phyloP scores from a whole-genome alignment of 2,329 filamentous ascomycete genomes.

The Chaetothyriales sp. region DNA sequence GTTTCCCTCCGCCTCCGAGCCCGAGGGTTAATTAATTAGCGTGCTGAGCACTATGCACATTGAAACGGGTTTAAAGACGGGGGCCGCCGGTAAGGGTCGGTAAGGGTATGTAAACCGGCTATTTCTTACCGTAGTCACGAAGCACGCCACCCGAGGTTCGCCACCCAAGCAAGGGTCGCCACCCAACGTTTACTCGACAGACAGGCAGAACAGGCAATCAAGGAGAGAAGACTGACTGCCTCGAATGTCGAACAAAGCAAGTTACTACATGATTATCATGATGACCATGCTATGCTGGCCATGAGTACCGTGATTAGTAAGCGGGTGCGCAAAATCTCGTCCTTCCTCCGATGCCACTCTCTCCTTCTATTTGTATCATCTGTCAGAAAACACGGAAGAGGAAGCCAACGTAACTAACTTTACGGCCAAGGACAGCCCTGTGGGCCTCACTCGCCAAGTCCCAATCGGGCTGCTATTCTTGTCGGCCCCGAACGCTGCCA shows the following conservation, averaged over 20 bases:
- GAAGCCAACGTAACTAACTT: neutral
- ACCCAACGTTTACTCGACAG: neutral
- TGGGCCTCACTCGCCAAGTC: no score
- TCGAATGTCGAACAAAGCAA: neutral
- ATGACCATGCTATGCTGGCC: no score
- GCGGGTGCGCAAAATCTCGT: neutral
- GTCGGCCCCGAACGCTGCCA: neutral
- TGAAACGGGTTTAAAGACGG: neutral
- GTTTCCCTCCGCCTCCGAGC: neutral
- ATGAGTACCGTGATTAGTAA: no score
- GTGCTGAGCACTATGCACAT: no score
- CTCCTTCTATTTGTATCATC: neutral
- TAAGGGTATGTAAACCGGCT: neutral
- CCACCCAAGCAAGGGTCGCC: no score
- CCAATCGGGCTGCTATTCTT: neutral
- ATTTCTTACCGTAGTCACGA: no score
- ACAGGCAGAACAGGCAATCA: no score
- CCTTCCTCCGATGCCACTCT: neutral
- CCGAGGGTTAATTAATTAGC: neutral
- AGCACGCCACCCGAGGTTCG: no score
- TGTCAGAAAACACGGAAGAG: neutral
- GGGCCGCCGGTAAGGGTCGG: neutral
- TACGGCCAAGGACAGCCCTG: neutral
- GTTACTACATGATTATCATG: no score
- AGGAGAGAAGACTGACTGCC: neutral